Evolutionary conservation across 2,329 filamentous ascomycete genomes (phyloP).

Genomic region (Drechslerella dactyloides): DNA sequence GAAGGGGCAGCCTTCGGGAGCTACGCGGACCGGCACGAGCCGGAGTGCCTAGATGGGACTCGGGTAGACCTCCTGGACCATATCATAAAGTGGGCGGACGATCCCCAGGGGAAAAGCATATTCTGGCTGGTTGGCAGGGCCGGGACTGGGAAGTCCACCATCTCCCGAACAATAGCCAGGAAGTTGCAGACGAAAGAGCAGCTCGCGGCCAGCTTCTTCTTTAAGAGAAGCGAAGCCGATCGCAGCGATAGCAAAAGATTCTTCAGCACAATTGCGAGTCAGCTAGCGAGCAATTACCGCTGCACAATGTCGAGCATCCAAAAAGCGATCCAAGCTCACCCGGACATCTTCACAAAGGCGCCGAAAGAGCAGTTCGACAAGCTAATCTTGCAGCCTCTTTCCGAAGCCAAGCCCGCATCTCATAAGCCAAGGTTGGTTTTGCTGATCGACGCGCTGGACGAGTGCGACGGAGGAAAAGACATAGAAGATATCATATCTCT

Average conservation of each 20-base stretch:
- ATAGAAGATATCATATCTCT: too few species aligned
- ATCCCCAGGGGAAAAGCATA: constrained; percentile 37
- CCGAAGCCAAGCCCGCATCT: too few species aligned
- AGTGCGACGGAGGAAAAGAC: too few species aligned
- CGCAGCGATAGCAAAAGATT: constrained; percentile 55
- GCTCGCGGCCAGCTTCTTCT: constrained; percentile 58
- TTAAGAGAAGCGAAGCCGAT: constrained; percentile 51
- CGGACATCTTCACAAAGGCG: too few species aligned
- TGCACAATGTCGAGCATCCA: too few species aligned
- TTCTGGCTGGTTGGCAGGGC: constrained; percentile 58
- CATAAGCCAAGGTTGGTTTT: too few species aligned
- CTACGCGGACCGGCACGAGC: constrained; percentile 50
- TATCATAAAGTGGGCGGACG: constrained; percentile 53
- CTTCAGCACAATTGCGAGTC: constrained; percentile 52
- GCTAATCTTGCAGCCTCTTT: too few species aligned
- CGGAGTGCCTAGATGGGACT: constrained; percentile 52
- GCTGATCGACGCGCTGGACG: too few species aligned
- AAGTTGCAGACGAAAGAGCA: constrained; percentile 57
- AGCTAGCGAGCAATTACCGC: too few species aligned
- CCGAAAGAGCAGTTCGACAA: too few species aligned
- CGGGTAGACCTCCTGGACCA: constrained; percentile 55
- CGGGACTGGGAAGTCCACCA: constrained; percentile 52
- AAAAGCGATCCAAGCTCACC: too few species aligned
- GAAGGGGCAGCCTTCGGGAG: constrained; percentile 52
- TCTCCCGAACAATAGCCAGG: constrained; percentile 56